Evolutionary conservation across 352 stramenopile genomes (phyloP), one percentile per base, ranked within the genome.

Genomic region (Globisporangium barbulae): DNA sequence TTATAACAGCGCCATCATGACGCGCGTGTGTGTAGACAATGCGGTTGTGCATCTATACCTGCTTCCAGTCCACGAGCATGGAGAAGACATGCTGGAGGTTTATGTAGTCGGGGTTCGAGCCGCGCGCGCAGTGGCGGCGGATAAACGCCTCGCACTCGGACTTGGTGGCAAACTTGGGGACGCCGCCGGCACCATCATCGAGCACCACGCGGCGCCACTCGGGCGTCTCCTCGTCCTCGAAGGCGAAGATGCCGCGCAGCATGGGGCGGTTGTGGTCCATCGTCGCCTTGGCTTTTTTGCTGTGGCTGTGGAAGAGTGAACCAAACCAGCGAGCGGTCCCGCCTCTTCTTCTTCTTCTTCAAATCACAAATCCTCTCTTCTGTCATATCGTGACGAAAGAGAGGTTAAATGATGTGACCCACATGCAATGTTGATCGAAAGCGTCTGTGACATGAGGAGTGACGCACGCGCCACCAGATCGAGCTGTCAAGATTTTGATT

Each of bases 1-100:
- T 28, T 28, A 28, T 15, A 30, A 33, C 37, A 17, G 19, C 10
- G 12, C 7, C 8, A 30, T 5, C 44, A 35, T 25, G 17, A 15
- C 31, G 3, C 49, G 44, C 41, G 19, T 22, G n/a, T 28, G 28
- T 42, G 13, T 13, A 8, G 13, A 42, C 19, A 42, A 42, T 17
- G 37, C 37, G 31, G 31, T 3, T 37, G 31, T 37, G 5, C 31
- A 45, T 19, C 37, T 12, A 12, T 6, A 73, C 64, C 70, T 93
- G 85, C 22, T 85, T 76, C 91, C 91, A 97, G 71, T 93, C 88
- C 21, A 97, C 84, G 37, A 97, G 76, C 72, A 93, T 96, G 49
- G 90, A 97, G 69, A 98, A 93, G 25, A 97, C 85, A 69, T 98
- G 93, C 75, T 96, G 86, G 64, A 98, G 81, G 64, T 85, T 86